A percentile compares a stretch with the other conserved stretches of the same genome.
Evolutionary conservation across 208 protist genomes (phyloP).

Genomic region (Crithidia expoeki): DNA sequence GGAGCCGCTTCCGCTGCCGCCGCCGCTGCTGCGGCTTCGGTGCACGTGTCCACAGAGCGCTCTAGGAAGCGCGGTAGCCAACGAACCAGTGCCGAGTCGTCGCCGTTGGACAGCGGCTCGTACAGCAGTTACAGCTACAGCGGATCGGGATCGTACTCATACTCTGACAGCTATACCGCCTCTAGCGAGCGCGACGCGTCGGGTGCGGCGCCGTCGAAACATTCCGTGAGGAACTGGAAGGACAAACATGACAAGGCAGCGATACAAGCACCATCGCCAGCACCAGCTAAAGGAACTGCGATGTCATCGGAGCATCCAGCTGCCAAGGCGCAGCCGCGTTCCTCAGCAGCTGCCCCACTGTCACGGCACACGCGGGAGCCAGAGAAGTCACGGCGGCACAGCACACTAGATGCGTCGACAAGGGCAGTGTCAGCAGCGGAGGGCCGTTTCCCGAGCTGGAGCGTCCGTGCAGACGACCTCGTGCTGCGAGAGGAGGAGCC

Average conservation of each 20-base stretch:
- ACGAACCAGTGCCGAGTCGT: not conserved
- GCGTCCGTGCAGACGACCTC: slow-evolving; percentile 1
- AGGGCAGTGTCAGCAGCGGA: slow-evolving; percentile 1
- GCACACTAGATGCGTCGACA: not conserved
- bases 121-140: slow-evolving; percentile 22
- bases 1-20: not conserved
- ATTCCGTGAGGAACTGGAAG: not conserved
- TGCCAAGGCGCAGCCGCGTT: not conserved
- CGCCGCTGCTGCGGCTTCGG: not conserved
- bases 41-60: not conserved
- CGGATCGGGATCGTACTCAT: slow-evolving; percentile 27
- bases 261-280: not conserved
- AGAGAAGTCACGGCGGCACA: not conserved
- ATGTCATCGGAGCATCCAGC: not conserved
- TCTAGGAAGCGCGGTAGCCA: slow-evolving; percentile 1
- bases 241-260: not conserved
- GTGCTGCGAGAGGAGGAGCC: slow-evolving; percentile 28
- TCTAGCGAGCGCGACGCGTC: not conserved
- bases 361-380: not conserved
- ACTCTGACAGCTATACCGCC: slow-evolving; percentile 29
- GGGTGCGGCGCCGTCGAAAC: not conserved
- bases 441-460: slow-evolving; percentile 3
- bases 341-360: not conserved
- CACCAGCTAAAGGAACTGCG: not conserved
- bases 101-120: slow-evolving; percentile 3